Evolutionary conservation across 441 rosid species (phyloP), one percentile per base, ranked within the genome.

Genomic region (Sinapis alba): DNA sequence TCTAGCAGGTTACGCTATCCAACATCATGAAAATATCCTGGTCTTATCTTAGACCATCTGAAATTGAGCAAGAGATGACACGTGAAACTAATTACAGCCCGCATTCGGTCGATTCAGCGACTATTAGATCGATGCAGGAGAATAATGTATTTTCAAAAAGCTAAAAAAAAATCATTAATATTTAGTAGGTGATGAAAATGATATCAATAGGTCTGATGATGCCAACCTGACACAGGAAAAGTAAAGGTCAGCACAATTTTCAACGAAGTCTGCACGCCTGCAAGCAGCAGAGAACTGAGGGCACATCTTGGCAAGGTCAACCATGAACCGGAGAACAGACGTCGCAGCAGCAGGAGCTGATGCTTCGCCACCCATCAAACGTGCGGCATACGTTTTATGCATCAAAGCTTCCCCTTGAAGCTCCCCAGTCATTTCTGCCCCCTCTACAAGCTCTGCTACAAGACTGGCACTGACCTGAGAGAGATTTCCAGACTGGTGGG

Each of bases 401-500:
- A 97, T 97, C 80, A 94, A 86, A 83, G 99, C 99, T 85, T 97
- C 99, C 80, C 99, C 99, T 84, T 95, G 99, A 83, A 97, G 97
- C 84, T 93, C 99, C 79, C 97, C 99, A 56, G 91, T 89, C 92
- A 86, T 90, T 84, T 97, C 98, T 60, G 86, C 84, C 70, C 95
- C 99, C 81, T 95, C 98, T 69, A 94, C 90, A 78, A 97, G 97
- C 82, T 97, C 97, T 80, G 98, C 95, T 62, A 89, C 91, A 81
- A 97, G 90, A 81, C 95, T 88, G 64, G 92, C 90, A 84, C 96
- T 88, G 77, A 90, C 83, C 84, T 88, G 97, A 78, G 99, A 91
- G 82, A 97, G 89, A 84, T 83, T 91, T 59, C 99, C 99, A 75
- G 93, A 86, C 85, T 97, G 90, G 62, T 88, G 90, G 77, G 98